Base-by-base conservation (phyloP, 345 rosid species). In the Streptanthus diversifolius region DNA sequence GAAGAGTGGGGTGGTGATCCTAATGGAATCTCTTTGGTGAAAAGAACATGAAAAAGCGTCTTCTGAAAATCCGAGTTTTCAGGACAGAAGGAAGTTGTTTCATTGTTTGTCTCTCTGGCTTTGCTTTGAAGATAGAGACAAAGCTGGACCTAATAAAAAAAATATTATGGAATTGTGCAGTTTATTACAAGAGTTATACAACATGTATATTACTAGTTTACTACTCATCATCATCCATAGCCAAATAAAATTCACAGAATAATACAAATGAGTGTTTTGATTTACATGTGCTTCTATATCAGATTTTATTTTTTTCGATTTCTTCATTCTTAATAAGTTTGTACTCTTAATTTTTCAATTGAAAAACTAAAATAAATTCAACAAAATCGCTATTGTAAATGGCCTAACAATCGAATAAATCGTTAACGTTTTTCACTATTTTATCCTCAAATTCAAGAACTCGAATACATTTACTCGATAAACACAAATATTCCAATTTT, bases 1-100 rank as follows among this genome's bases (percentile, higher is more conserved):
- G 96, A 90, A 75, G 96, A 90, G 53, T 88, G 85, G 85, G 99
- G 99, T 43, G 98, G 99, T 61, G 89, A 91, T 66, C 93, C 99
- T 0, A 74, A 67, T 61, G 85, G 90, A 33, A 87, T 88, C 70
- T 72, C 93, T 45, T 58, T 95, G 62, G 92, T 86, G 8, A 85
- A 85, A 76, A 77, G 97, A 77, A 77, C 79, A 55, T 84, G 72
- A 65, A 25, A 25, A 30, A 10, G 45, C 67, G 71, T 68, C 59
- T 67, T 68, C 69, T 60, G 62, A 30, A 21, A 18, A 10, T 70
- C 70, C 60, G 25, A 54, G 43, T 70, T 76, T 70, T 54, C 61
- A 63, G 43, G 61, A 63, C 49, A 44, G 44, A 62, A 49, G 9
- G 40, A 19, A 76, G 66, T 59, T 48, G 59, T 68, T 69, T 59